Base-by-base conservation (phyloP, 495 filamentous ascomycete species). In the Aspergillus nidulans region DNA sequence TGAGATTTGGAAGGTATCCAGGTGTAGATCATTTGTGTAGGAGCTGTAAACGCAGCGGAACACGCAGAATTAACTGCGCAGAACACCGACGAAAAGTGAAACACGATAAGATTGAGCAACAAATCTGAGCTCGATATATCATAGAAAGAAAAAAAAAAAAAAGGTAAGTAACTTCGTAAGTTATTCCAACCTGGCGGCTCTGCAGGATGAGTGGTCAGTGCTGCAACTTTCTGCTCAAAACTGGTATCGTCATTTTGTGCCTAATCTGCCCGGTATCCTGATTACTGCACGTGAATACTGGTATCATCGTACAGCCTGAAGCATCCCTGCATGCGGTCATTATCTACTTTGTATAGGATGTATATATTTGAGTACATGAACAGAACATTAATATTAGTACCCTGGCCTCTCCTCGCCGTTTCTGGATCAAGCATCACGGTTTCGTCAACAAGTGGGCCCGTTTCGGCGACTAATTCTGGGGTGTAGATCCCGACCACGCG, bases 401-500 rank as follows among this genome's bases (percentile, higher is more conserved):
- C 6, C 10, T 1, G 1, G 12, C 9, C 44, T n/a, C 24, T 32
- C 2, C 32, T 9, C n/a, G 18, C 3, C 12, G 1, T 16, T 8
- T 15, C 1, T 18, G 38, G 7, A 16, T 30, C 8, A 16, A 8
- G 10, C 9, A 4, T 34, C 30, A 16, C 15, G n/a, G n/a, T 8
- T 39, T 39, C 15, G n/a, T 39, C 36, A 39, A 39, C n/a, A 49
- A 15, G 32, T 39, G 47, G 30, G 10, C 32, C 30, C 21, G 13
- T 20, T 4, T 47, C 43, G 52, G 52, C 42, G 43, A 55, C 32
- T 41, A 55, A n/a, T 46, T n/a, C 43, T 19, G 45, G 13, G 18
- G 16, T 39, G 52, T 44, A 55, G 42, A 55, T 41, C 42, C 52
- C 52, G 52, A 55, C 52, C 52, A 55, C 30, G 30, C 52, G 32